A percentile compares a stretch with the other conserved stretches of the same genome.
phyloP scores from a whole-genome alignment of 1,284 basidiomycete genomes.

The Wolfiporia cocos region DNA sequence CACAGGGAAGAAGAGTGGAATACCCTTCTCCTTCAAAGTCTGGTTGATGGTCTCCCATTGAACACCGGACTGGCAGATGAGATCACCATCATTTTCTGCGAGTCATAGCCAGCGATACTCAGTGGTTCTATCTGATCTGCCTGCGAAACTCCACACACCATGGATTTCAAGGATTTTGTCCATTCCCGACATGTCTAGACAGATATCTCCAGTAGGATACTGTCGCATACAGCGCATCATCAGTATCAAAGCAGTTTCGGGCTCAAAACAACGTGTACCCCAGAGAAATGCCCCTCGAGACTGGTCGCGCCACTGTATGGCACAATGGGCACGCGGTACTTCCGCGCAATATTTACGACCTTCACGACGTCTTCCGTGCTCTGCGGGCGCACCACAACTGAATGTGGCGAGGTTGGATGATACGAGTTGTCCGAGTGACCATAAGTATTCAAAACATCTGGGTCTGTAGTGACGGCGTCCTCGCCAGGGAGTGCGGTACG shows the following conservation, averaged over 20 bases:
- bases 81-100: constrained; percentile 59
- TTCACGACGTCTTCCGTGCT: constrained; percentile 55
- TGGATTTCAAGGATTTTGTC: constrained; percentile 75
- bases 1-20: constrained; percentile 69
- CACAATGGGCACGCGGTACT: constrained; percentile 47
- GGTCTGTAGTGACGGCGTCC: constrained; percentile 43
- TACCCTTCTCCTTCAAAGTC: constrained; percentile 60
- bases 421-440: constrained; percentile 68
- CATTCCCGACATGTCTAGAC: constrained; percentile 83
- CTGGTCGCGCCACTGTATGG: constrained; percentile 59
- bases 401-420: constrained; percentile 57
- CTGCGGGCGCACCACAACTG: constrained; percentile 46
- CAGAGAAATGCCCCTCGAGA: constrained; percentile 54
- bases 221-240: background rate
- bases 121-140: too few relatives aligned
- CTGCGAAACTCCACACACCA: constrained; percentile 44
- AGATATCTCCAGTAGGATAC: constrained; percentile 61
- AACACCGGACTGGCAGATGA: constrained; percentile 76
- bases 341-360: constrained; percentile 50
- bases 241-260: background rate
- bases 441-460: constrained; percentile 41
- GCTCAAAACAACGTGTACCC: constrained; percentile 32
- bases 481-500: constrained; percentile 38
- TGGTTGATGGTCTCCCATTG: constrained; percentile 89
- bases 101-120: too few relatives aligned